Evolutionary conservation across 2,329 filamentous ascomycete species (phyloP), one percentile per base, ranked within the genome.

Genomic region (Calonectria montana): DNA sequence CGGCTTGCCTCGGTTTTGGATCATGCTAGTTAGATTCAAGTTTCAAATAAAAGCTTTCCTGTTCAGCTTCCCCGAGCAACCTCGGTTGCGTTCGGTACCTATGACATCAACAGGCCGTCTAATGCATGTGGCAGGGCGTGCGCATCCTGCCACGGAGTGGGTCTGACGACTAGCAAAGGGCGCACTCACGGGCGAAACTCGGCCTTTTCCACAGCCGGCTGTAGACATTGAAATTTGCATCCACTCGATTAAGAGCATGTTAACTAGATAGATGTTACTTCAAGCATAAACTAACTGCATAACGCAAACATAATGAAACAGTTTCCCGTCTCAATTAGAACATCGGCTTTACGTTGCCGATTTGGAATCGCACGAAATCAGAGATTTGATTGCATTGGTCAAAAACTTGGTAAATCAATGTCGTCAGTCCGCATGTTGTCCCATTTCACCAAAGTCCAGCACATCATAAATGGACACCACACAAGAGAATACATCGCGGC

Each of bases 401-500:
- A n/a, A 10, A 21, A 23, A 9, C 18, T 45, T n/a, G 6, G 8
- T 6, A 45, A 10, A 21, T 16, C 41, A 45, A 21, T 2, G 8
- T 31, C 27, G 8, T 53, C 48, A 4, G 8, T 35, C 16, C 23
- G 27, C 31, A 53, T 53, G 48, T 13, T 53, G 48, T 53, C 48
- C 15, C 27, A 53, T 53, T 53, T 53, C 18, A 53, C 48, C 10
- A 31, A 31, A 12, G 16, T 16, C 13, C 48, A 53, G 6, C 48
- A 53, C 31, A 27, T 53, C 48, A 31, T 69, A 29, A 53, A 53
- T 13, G 35, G 59, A 10, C 29, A 31, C 9, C 67, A 64, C 31
- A 69, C 39, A n/a, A 31, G 61, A 16, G 59, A 65, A 13, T 63
- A 69, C 23, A 7, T 45, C 15, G 27, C 39, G 8, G 67, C 67